Percentiles rank a stretch among this genome's conserved stretches.
Conservation (phyloP, 2,329 filamentous ascomycete genomes). For the Coniosporium tulheliwenetii region DNA sequence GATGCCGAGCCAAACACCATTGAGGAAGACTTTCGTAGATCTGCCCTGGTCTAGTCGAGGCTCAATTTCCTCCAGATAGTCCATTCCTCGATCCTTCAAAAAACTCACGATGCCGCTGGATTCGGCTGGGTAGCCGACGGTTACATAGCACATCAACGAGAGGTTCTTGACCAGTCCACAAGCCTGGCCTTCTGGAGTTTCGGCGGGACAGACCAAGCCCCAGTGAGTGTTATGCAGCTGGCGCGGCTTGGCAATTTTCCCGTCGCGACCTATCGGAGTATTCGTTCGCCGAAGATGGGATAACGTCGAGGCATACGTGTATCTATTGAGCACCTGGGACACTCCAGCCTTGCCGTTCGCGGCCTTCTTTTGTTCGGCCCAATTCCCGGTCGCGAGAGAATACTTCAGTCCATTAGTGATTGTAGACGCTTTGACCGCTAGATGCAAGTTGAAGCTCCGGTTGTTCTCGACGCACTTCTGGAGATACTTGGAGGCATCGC, state of each 20-base stretch:
- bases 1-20: constrained; percentile 95
- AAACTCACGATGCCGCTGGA: constrained; percentile 66
- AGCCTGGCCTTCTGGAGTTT: constrained; percentile 95
- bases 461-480: constrained; percentile 83
- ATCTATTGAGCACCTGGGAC: constrained; percentile 93
- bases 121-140: constrained; percentile 57
- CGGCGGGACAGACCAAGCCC: constrained; percentile 92
- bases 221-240: constrained; percentile 98
- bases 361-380: constrained; percentile 99
- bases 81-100: constrained; percentile 92
- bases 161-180: constrained; percentile 97
- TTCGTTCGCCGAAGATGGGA: constrained; percentile 96
- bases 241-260: constrained; percentile 93
- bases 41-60: constrained; percentile 43
- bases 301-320: constrained; percentile 90
- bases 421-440: constrained; percentile 82
- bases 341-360: constrained; percentile 90
- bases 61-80: constrained; percentile 90
- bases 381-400: constrained; percentile 92
- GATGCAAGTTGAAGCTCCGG: constrained; percentile 75
- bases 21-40: constrained; percentile 95
- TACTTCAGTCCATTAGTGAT: constrained; percentile 92
- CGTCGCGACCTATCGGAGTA: constrained; percentile 92
- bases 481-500: constrained; percentile 80
- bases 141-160: constrained; percentile 96